A percentile compares a stretch with the other conserved stretches of the same genome.
These are phyloP conservation scores for Leccinellum rugosiceps DNA, from an alignment of 768 basidiomycete species.

Conservation along the genomic window DNA sequence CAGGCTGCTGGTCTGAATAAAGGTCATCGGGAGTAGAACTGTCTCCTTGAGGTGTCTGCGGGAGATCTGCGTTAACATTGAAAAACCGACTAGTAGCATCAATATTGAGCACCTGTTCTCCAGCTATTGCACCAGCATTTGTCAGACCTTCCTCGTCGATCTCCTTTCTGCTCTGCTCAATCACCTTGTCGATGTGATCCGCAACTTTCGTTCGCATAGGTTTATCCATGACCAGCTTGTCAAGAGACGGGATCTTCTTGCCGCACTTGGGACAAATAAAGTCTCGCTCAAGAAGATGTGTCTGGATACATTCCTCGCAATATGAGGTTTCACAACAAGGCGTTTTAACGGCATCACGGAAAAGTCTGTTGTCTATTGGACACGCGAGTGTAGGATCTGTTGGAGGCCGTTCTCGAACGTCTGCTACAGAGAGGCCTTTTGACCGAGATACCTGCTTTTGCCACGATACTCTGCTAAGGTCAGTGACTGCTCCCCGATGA, in stretches of 20 bases:
- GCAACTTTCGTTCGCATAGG: conserved; percentile 71
- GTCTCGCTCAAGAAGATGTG: conserved; percentile 89
- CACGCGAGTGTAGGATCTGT: conserved; percentile 79
- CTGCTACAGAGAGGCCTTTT: conserved; percentile 80
- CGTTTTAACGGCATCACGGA: conserved; percentile 92
- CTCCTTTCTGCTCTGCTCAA: conserved; percentile 75
- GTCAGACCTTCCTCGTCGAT: conserved; percentile 42
- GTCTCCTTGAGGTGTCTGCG: conserved; percentile 26
- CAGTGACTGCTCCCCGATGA: neutral
- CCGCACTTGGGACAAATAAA: conserved; percentile 91
- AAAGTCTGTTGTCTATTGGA: conserved; percentile 88
- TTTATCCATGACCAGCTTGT: conserved; percentile 81
- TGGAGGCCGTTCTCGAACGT: conserved; percentile 83
- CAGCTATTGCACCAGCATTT: conserved; percentile 15
- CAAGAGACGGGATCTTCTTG: conserved; percentile 83
- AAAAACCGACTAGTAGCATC: neutral
- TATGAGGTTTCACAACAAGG: conserved; percentile 90
- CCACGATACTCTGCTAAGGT: conserved; percentile 75
- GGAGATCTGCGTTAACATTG: conserved; percentile 1
- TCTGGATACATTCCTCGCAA: conserved; percentile 98
- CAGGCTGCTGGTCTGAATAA: conserved; percentile 71
- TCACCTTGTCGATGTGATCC: conserved; percentile 78
- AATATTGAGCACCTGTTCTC: conserved; percentile 36
- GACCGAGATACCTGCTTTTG: conserved; percentile 82
- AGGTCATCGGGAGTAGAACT: conserved; percentile 54